Percentiles rank a stretch among this genome's conserved stretches.
phyloP scores from a whole-genome alignment of 1,284 basidiomycete genomes.

The Neolentinus lepideus region DNA sequence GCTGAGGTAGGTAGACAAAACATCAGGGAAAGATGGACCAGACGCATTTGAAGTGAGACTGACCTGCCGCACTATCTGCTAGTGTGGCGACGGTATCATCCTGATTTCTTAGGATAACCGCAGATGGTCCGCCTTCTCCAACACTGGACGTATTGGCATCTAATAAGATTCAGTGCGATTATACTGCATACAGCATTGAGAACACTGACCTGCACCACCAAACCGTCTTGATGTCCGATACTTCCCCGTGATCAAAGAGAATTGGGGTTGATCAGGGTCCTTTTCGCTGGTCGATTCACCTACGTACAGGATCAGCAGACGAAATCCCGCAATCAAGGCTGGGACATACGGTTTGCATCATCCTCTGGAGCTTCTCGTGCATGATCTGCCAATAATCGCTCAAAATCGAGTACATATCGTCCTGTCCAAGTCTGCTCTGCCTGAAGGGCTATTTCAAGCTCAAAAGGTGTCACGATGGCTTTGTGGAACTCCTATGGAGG shows the following conservation, averaged over 20 bases:
- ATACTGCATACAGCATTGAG: conserved; percentile 3
- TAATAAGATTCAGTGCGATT: conserved; percentile 1
- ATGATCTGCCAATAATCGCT: conserved; percentile 48
- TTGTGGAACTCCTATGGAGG: conserved; percentile 83
- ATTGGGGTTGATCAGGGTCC: conserved; percentile 67
- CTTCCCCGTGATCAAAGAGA: conserved; percentile 83
- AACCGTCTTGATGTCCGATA: conserved; percentile 77
- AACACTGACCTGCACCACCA: conserved; percentile 25
- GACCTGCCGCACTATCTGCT: conserved; percentile 67
- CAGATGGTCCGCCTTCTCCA: conserved; percentile 15
- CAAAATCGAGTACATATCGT: conserved; percentile 79
- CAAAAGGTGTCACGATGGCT: conserved; percentile 94
- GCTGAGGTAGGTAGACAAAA: conserved; percentile 27
- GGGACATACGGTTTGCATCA: background rate
- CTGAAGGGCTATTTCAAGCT: conserved; percentile 79
- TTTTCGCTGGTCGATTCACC: conserved; percentile 6
- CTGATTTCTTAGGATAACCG: conserved; percentile 57
- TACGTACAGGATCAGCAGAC: conserved; percentile 9
- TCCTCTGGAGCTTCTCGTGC: conserved; percentile 7
- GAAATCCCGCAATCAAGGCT: background rate
- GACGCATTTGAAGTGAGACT: conserved; percentile 1
- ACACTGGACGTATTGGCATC: conserved; percentile 5
- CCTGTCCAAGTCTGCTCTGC: conserved; percentile 70
- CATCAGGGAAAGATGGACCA: background rate
- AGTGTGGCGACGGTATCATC: conserved; percentile 51